Base-by-base conservation (phyloP, 495 filamentous ascomycete genomes). In the Penicillium lividum region DNA sequence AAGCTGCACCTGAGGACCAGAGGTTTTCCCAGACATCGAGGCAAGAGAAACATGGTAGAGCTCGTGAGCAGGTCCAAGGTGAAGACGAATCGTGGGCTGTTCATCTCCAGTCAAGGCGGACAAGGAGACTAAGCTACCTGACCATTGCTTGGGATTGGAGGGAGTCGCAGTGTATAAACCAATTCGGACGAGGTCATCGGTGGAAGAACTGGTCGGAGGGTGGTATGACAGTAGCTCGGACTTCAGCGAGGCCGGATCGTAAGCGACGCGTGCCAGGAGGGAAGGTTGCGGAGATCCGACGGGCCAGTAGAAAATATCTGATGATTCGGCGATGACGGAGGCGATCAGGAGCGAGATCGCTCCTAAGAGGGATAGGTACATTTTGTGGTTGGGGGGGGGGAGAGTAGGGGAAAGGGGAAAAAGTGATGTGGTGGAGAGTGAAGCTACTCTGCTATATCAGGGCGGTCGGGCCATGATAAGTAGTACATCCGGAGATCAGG, bases 261-360 rank as follows among this genome's bases (percentile, higher is more conserved):
- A 80, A 36, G 74, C 66, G 61, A 80, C 58, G 40, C 68, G 73
- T 18, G 77, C 74, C 48, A 80, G 70, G 31, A 71, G 53, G 25
- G 73, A 75, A 5, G 77, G 77, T 44, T 74, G 59, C 10, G 73
- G 9, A 22, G 66, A 53, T 29, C 62, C 56, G 15, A 77, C 25
- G 43, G 74, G 73, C 77, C 77, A 80, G 64, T 73, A 74, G 16
- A 74, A 62, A 52, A 80, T 65, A 33, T 79, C 75, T 5, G 71
- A 60, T 4, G 72, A 64, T n/a, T 65, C 57, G 49, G 63, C 54
- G 33, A 59, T 27, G 57, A 48, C 34, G 29, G 46, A 57, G 29
- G 51, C 60, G 27, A 69, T 36, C 6, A 63, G 54, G 55, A 61
- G 42, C 42, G 57, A 55, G 33, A 67, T 10, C 3, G 63, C 42